Evolutionary conservation across 805 yeast genomes (phyloP).

Genomic region (Myxozyma geophila): DNA sequence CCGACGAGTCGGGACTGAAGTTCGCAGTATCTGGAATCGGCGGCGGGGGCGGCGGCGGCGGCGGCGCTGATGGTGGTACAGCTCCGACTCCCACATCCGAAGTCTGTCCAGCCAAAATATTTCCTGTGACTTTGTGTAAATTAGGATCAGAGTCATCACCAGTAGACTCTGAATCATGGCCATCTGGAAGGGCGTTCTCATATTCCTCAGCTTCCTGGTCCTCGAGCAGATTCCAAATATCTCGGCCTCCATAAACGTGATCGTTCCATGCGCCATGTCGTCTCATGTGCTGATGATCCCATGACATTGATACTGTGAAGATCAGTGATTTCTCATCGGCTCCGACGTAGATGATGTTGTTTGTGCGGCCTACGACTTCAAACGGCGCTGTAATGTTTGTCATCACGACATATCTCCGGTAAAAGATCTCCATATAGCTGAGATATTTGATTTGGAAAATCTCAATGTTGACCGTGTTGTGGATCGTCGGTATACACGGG

Average conservation of each 20-base stretch:
- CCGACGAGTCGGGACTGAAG: too few relatives aligned
- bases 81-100: too few relatives aligned
- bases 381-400: conserved; percentile 34
- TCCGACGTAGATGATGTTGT: conserved; percentile 28
- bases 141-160: too few relatives aligned
- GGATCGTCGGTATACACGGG: conserved; percentile 36
- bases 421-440: conserved; percentile 17
- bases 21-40: too few relatives aligned
- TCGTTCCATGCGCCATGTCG: conserved; percentile 24
- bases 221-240: conserved; percentile 21
- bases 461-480: conserved; percentile 31
- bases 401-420: conserved; percentile 27
- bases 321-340: conserved; percentile 23
- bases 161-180: too few relatives aligned
- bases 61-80: too few relatives aligned
- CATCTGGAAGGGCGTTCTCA: conserved; percentile 5
- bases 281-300: conserved; percentile 22
- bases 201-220: conserved; percentile 14
- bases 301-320: conserved; percentile 26
- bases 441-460: conserved; percentile 27
- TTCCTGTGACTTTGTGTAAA: too few relatives aligned
- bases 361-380: conserved; percentile 32
- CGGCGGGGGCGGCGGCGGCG: too few relatives aligned
- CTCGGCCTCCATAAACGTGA: conserved; percentile 23
- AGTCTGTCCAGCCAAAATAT: too few relatives aligned